A percentile compares a stretch with the other conserved stretches of the same genome.
phyloP scores from a whole-genome alignment of 257 asterid species.

The Osmanthus fragrans region DNA sequence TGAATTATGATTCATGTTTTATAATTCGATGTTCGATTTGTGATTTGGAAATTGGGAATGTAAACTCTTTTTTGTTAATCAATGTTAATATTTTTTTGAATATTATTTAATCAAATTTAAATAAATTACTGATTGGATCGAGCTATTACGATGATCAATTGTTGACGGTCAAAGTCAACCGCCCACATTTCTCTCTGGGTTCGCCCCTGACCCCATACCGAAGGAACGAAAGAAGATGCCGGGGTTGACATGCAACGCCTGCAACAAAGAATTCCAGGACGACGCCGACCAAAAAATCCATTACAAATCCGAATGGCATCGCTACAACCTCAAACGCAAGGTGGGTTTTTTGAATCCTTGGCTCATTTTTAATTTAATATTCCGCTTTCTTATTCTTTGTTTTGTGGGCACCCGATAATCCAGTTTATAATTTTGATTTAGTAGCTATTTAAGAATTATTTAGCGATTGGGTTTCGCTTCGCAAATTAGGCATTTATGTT shows the following conservation, averaged over 20 bases:
- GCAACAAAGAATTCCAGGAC: conserved; percentile 71
- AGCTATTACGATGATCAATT: no score
- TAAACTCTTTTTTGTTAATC: no score
- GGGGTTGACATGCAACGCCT: conserved; percentile 77
- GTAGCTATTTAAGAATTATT: not conserved
- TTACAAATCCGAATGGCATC: conserved; percentile 98
- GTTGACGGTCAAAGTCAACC: no score
- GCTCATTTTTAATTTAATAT: no score
- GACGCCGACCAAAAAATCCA: conserved; percentile 78
- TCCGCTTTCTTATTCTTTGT: not conserved
- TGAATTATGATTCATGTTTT: no score
- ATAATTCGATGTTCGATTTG: no score
- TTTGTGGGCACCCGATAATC: not conserved
- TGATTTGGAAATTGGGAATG: no score
- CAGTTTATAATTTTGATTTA: not conserved
- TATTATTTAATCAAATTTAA: no score
- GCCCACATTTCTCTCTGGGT: no score
- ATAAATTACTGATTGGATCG: no score
- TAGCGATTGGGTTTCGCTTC: not conserved
- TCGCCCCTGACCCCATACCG: not conserved
- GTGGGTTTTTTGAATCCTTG: conserved; percentile 28
- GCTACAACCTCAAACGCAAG: conserved; percentile 98
- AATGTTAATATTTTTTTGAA: no score
- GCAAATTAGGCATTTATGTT: not conserved
- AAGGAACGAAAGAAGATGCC: conserved; percentile 38